A percentile compares a stretch with the other conserved stretches of the same genome.
Conservation (phyloP, 176 grass and related monocot genomes). For the Puya raimondii region DNA sequence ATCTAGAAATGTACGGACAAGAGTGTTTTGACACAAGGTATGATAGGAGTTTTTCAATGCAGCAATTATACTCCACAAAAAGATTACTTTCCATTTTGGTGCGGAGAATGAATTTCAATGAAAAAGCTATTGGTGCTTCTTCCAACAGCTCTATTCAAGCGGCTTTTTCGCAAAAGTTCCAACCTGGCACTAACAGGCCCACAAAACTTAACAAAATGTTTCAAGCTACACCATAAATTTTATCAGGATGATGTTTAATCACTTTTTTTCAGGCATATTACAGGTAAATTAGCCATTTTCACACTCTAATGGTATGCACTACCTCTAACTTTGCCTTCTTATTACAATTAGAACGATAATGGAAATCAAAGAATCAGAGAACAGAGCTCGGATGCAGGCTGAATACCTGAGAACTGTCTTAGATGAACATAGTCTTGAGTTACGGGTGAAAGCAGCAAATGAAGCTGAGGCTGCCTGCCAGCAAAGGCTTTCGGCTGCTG, state of each 20-base stretch:
- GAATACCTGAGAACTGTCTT: constrained; percentile 58
- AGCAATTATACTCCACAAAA: too few relatives aligned
- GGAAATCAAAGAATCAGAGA: constrained; percentile 91
- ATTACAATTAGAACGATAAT: constrained; percentile 43
- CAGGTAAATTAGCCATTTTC: background rate
- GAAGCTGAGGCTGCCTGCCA: constrained; percentile 92
- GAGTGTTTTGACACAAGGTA: constrained; percentile 81
- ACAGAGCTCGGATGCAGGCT: constrained; percentile 51
- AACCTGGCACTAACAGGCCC: constrained; percentile 3
- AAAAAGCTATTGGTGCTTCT: too few relatives aligned
- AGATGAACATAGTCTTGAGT: constrained; percentile 76
- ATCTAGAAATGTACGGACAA: constrained; percentile 74
- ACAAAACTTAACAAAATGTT: background rate
- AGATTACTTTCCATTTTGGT: too few relatives aligned
- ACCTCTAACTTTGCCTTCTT: constrained; percentile 19
- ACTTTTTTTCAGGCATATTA: background rate
- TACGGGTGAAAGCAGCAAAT: constrained; percentile 96
- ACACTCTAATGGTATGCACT: background rate
- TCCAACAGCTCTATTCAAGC: too few relatives aligned
- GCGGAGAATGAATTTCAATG: too few relatives aligned
- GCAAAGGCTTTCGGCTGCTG: constrained; percentile 76
- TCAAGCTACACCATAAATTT: too few relatives aligned
- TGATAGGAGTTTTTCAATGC: background rate
- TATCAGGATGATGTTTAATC: too few relatives aligned
- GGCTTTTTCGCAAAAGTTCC: too few relatives aligned